phyloP scores from a whole-genome alignment of 208 protist species.

The Lotmaria passim region DNA sequence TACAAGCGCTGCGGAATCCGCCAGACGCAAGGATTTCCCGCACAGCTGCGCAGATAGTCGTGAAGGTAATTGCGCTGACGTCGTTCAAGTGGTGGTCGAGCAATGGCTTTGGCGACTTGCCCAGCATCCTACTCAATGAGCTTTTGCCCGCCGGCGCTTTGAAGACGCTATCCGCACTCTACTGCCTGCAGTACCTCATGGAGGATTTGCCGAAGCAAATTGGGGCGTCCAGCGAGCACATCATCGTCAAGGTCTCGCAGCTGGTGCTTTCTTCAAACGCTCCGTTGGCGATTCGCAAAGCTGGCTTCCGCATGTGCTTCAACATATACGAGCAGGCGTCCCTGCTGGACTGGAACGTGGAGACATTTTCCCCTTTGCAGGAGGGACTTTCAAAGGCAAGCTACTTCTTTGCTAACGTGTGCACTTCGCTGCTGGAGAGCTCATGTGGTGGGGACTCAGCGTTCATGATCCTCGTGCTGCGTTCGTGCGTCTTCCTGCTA shows the following conservation, averaged over 20 bases:
- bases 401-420: constrained; percentile 58
- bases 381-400: constrained; percentile 69
- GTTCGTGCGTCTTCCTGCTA: constrained; percentile 74
- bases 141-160: constrained; percentile 63
- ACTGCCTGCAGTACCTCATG: constrained; percentile 88
- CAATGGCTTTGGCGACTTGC: constrained; percentile 62
- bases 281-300: constrained; percentile 59
- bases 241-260: constrained; percentile 65
- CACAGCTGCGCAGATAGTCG: constrained; percentile 83
- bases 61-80: constrained; percentile 79
- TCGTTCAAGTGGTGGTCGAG: constrained; percentile 84
- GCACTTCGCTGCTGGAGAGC: constrained; percentile 66
- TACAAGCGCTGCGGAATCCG: constrained; percentile 56
- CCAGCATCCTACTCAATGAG: constrained; percentile 67
- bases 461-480: constrained; percentile 67
- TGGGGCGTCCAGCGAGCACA: constrained; percentile 68
- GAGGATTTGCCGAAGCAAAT: constrained; percentile 86
- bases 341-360: constrained; percentile 87
- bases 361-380: constrained; percentile 76
- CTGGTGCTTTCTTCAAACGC: constrained; percentile 37
- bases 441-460: constrained; percentile 55
- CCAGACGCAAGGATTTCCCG: constrained; percentile 66
- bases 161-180: constrained; percentile 77
- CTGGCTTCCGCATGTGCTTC: constrained; percentile 88
- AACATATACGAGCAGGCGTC: constrained; percentile 86